Evolutionary conservation across 345 rosid species (phyloP), one percentile per base, ranked within the genome.

Genomic region (Cardamine occulta): DNA sequence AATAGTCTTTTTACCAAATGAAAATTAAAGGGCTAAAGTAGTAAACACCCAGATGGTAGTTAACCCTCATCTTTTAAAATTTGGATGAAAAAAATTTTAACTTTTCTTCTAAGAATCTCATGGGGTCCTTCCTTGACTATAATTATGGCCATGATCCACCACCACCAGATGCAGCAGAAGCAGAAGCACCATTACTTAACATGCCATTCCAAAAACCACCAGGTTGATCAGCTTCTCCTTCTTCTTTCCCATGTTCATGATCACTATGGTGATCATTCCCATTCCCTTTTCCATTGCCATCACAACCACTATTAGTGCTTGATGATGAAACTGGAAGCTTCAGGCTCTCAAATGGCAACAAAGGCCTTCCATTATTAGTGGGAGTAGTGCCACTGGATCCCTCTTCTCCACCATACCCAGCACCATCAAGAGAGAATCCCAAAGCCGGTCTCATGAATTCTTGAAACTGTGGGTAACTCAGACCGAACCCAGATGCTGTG

Each of bases 131-230:
- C 68, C 49, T 32, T 52, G 55, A 68, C 31, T 44, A 28, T 4
- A 70, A 57, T 72, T 29, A 78, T 42, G 61, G 73, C 77, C 77
- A 78, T 51, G 77, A 66, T 21, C 76, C 73, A 72, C 63, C 73
- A 65, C 56, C 66, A 72, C 28, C 70, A 76, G 80, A 61, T 5
- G 73, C 44, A 58, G 80, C 32, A 45, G 66, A 48, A 62, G 80
- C 52, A 53, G 66, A 63, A 57, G 52, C 40, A 65, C 73, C 81
- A 72, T 31, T 49, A 66, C 44, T 49, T 48, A 72, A 24, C 77
- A 78, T 78, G 71, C 77, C 81, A 72, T 52, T 78, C 81, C 77
- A 78, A 52, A 72, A 78, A 53, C 81, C 81, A 66, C 18, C 78
- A 51, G 74, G 67, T 1, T 48, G 72, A 58, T 72, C 77, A 48